Conservation (phyloP, 495 filamentous ascomycete species). For the Penicillium roqueforti region DNA sequence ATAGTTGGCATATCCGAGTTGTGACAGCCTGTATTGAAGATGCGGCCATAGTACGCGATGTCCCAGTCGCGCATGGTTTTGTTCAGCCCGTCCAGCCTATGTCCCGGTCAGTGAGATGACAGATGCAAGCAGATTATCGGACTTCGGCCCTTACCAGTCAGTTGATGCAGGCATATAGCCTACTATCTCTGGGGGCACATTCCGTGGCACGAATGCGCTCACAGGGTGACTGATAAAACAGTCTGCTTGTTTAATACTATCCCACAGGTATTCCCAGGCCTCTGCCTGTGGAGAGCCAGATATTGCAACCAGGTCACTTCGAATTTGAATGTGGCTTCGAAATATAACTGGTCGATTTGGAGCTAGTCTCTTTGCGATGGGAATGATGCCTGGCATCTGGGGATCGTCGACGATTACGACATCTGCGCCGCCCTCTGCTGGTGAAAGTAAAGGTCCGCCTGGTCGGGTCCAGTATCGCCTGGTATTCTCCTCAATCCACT, state of each 20-base stretch:
- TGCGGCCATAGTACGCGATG: constrained; percentile 66
- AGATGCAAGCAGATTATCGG: neutral
- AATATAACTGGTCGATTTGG: constrained; percentile 75
- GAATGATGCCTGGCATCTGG: constrained; percentile 81
- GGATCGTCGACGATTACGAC: constrained; percentile 81
- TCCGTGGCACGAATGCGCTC: constrained; percentile 66
- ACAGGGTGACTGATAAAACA: constrained; percentile 86
- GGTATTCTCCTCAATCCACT: constrained; percentile 78
- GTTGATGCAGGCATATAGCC: constrained; percentile 81
- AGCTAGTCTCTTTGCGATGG: constrained; percentile 65
- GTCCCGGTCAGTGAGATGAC: constrained; percentile 15
- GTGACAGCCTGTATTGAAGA: constrained; percentile 64
- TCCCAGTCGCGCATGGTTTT: constrained; percentile 74
- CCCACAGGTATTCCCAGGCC: constrained; percentile 76
- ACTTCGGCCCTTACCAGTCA: constrained; percentile 54
- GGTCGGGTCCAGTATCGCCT: constrained; percentile 68
- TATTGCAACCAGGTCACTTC: constrained; percentile 64
- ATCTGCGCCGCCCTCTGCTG: constrained; percentile 71
- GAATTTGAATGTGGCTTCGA: constrained; percentile 80
- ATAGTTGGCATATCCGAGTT: constrained; percentile 55
- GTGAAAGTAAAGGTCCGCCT: constrained; percentile 64
- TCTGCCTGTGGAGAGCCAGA: constrained; percentile 65
- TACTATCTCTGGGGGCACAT: constrained; percentile 62
- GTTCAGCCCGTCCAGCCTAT: constrained; percentile 79
- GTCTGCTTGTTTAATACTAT: constrained; percentile 64